Evolutionary conservation across 1,284 basidiomycete species (phyloP).

Genomic region (Cryptococcus sp.): DNA sequence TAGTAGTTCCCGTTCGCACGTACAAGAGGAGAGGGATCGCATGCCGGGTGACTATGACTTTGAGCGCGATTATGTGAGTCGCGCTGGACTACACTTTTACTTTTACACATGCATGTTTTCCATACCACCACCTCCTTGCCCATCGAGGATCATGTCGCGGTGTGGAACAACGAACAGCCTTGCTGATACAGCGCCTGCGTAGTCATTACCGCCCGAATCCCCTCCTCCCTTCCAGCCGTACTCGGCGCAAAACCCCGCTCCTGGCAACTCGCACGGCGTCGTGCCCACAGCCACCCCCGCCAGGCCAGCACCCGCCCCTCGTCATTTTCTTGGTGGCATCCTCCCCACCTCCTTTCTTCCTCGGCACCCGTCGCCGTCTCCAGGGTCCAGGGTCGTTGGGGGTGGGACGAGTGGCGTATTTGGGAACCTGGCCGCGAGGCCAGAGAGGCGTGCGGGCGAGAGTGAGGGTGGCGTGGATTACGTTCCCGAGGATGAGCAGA

Average conservation of each 20-base stretch:
- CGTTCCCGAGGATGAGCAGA: constrained; percentile 73
- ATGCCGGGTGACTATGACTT: constrained; percentile 67
- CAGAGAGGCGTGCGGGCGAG: constrained; percentile 55
- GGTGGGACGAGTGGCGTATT: constrained; percentile 92
- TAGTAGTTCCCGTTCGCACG: neutral
- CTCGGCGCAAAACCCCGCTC: constrained; percentile 61
- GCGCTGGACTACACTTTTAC: neutral
- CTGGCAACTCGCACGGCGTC: constrained; percentile 75
- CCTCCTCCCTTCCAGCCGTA: constrained; percentile 65
- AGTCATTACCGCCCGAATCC: constrained; percentile 63
- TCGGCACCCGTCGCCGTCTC: constrained; percentile 39
- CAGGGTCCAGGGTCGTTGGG: constrained; percentile 49
- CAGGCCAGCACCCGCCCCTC: constrained; percentile 54
- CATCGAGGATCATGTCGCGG: no score
- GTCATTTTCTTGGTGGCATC: constrained; percentile 64
- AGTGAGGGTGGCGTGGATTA: constrained; percentile 60
- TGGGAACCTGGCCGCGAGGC: constrained; percentile 90
- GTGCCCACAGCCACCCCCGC: constrained; percentile 57
- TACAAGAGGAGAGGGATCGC: constrained; percentile 4
- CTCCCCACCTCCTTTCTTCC: constrained; percentile 70
- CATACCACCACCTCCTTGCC: neutral
- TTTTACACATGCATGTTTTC: neutral
- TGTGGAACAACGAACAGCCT: no score
- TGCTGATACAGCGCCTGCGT: neutral
- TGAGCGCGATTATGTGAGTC: constrained; percentile 66